Evolutionary conservation across 2,329 filamentous ascomycete species (phyloP).

Genomic region (Trichoderma sp.): DNA sequence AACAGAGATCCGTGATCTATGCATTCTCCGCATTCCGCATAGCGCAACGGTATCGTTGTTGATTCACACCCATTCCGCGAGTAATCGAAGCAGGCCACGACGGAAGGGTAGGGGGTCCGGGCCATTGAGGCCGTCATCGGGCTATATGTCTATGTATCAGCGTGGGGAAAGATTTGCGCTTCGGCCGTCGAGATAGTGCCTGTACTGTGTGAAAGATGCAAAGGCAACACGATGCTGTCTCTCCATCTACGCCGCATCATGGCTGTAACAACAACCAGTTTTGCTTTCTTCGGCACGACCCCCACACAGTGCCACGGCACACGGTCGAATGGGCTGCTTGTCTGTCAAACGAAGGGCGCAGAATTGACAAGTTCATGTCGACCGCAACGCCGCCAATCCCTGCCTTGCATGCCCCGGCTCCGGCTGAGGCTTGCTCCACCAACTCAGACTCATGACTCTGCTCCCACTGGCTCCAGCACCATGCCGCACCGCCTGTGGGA

Average conservation of each 20-base stretch:
- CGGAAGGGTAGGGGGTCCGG: neutral
- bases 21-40: slow-evolving; percentile 8
- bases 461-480: slow-evolving; percentile 19
- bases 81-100: neutral
- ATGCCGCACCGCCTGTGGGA: slow-evolving; percentile 16
- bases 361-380: slow-evolving; percentile 31
- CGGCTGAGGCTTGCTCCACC: slow-evolving; percentile 19
- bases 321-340: neutral
- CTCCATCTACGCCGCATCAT: neutral
- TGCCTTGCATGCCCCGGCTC: slow-evolving; percentile 17
- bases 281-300: neutral
- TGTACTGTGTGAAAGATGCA: slow-evolving; percentile 6
- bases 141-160: neutral
- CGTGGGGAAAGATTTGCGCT: slow-evolving; percentile 8
- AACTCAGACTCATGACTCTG: slow-evolving; percentile 17
- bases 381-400: slow-evolving; percentile 7
- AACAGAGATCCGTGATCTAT: neutral
- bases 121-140: slow-evolving; percentile 11
- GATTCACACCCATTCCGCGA: neutral
- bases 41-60: neutral
- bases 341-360: slow-evolving; percentile 40
- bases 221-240: neutral
- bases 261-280: neutral
- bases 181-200: neutral
- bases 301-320: slow-evolving; percentile 6